phyloP scores from a whole-genome alignment of 345 rosid genomes.

The Lepidium aucheri region DNA sequence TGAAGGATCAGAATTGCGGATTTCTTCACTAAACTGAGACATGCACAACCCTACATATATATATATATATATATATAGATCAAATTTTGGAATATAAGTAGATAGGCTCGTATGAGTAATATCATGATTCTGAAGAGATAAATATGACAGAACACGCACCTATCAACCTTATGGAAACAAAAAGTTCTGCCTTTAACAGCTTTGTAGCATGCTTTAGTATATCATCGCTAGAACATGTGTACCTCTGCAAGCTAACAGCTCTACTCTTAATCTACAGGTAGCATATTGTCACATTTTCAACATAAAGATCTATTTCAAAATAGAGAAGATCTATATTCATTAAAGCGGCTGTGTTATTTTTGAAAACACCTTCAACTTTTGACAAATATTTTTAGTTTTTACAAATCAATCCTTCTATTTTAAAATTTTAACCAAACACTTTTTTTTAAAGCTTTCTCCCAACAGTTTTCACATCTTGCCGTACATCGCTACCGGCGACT shows the following conservation, averaged over 20 bases:
- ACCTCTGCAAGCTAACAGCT: constrained; percentile 60
- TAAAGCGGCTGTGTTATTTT: too few relatives aligned
- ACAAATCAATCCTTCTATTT: too few relatives aligned
- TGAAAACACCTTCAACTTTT: too few relatives aligned
- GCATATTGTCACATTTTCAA: constrained; percentile 6
- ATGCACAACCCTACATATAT: constrained; percentile 62
- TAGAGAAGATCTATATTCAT: too few relatives aligned
- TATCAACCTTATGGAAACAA: constrained; percentile 72
- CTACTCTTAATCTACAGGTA: constrained; percentile 62
- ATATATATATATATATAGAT: too few relatives aligned
- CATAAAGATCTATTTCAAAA: background rate
- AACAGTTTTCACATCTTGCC: too few relatives aligned
- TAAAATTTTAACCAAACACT: too few relatives aligned
- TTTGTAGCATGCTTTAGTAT: constrained; percentile 62
- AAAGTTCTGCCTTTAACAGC: constrained; percentile 87
- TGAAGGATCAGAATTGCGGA: constrained; percentile 44
- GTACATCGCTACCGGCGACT: too few relatives aligned
- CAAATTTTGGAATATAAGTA: background rate
- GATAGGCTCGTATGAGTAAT: background rate
- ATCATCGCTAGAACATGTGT: constrained; percentile 57
- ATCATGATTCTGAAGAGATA: background rate
- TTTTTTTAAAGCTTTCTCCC: too few relatives aligned
- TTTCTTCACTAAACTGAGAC: constrained; percentile 70
- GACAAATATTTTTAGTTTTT: too few relatives aligned
- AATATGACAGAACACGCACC: constrained; percentile 32